These are phyloP conservation scores for Scedosporium apiospermum DNA, from an alignment of 2,329 filamentous ascomycete genomes.

Conservation along the genomic window DNA sequence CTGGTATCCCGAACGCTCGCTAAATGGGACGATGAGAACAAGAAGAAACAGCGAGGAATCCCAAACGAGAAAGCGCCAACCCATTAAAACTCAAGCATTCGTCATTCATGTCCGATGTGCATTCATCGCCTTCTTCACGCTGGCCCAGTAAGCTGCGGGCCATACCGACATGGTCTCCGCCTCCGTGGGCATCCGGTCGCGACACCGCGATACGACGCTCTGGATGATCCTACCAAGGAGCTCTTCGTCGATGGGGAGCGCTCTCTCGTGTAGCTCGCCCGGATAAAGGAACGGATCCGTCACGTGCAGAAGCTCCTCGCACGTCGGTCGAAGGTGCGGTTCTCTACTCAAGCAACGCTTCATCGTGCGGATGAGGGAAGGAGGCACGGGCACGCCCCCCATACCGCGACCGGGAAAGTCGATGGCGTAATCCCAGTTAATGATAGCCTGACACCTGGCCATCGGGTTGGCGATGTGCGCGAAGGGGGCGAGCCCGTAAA, in stretches of 20 bases:
- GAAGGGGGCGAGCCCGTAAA: conserved; percentile 93
- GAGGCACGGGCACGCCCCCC: conserved; percentile 52
- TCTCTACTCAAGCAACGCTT: conserved; percentile 54
- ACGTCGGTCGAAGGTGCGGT: conserved; percentile 52
- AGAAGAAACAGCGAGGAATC: background rate
- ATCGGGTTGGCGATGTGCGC: conserved; percentile 84
- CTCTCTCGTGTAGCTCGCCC: conserved; percentile 41
- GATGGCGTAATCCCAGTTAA: conserved; percentile 66
- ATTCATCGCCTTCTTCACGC: conserved; percentile 41
- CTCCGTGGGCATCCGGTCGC: conserved; percentile 49
- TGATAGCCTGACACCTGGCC: conserved; percentile 77
- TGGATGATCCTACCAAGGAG: conserved; percentile 52
- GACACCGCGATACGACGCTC: conserved; percentile 50
- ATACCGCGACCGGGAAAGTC: conserved; percentile 62
- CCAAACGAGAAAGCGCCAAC: background rate
- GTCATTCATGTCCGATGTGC: background rate
- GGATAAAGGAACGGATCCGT: conserved; percentile 57
- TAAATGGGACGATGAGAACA: background rate
- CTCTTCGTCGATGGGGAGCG: conserved; percentile 53
- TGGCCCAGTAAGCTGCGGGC: conserved; percentile 54
- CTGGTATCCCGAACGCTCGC: too few species aligned
- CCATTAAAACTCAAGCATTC: background rate
- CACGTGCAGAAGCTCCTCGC: conserved; percentile 48
- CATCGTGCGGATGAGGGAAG: conserved; percentile 51
- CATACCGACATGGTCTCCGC: conserved; percentile 44